phyloP scores from a whole-genome alignment of 2,329 filamentous ascomycete genomes.

The Geosmithia putterillii region DNA sequence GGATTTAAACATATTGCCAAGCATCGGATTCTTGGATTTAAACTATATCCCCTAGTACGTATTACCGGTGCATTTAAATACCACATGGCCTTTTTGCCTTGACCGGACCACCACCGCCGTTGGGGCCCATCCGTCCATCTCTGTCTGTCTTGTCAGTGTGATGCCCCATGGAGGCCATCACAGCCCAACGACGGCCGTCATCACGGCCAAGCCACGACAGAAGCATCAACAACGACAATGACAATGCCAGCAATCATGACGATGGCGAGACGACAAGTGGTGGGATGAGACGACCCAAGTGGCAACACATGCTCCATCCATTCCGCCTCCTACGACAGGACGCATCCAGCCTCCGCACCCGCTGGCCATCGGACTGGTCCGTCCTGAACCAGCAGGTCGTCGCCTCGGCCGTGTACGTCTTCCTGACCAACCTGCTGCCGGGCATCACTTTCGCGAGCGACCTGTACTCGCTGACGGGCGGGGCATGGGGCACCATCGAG shows the following conservation, averaged over 20 bases:
- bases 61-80: no score
- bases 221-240: no score
- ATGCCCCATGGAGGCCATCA: no score
- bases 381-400: conserved; percentile 52
- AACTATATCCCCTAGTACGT: no score
- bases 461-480: conserved; percentile 47
- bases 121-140: no score
- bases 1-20: no score
- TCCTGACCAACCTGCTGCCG: conserved; percentile 54
- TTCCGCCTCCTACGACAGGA: conserved; percentile 41
- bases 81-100: no score
- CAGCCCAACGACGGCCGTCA: no score
- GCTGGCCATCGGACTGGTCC: conserved; percentile 41
- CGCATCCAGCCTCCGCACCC: conserved; percentile 26
- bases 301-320: conserved; percentile 25
- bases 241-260: background rate
- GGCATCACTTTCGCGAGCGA: conserved; percentile 58
- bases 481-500: conserved; percentile 54
- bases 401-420: conserved; percentile 52
- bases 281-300: background rate
- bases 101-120: no score
- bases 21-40: no score
- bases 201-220: no score
- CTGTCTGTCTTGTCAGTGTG: no score
- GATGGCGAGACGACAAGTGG: background rate